These are phyloP conservation scores for Aspergillus candidus DNA, from an alignment of 2,329 filamentous ascomycete species.

Conservation along the genomic window DNA sequence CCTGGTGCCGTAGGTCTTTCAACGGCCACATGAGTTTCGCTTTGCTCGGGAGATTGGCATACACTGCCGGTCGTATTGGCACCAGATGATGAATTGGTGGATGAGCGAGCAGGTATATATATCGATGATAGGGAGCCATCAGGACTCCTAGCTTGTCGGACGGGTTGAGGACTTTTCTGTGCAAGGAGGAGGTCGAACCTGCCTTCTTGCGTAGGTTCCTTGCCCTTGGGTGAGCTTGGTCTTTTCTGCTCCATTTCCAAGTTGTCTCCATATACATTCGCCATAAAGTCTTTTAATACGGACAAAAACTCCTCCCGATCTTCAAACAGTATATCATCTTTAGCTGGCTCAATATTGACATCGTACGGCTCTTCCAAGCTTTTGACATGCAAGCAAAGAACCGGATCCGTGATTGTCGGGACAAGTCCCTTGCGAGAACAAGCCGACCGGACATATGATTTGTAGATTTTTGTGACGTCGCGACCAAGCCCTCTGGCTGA, in stretches of 20 bases:
- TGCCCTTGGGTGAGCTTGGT: slow-evolving; percentile 1
- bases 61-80: background rate
- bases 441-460: slow-evolving; percentile 41
- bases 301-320: slow-evolving; percentile 40
- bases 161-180: slow-evolving; percentile 9
- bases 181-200: slow-evolving; percentile 19
- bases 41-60: too few relatives aligned
- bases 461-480: slow-evolving; percentile 48
- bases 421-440: slow-evolving; percentile 14
- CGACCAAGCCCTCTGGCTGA: slow-evolving; percentile 46
- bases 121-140: background rate
- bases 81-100: background rate
- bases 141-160: background rate
- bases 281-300: slow-evolving; percentile 36
- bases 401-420: slow-evolving; percentile 44
- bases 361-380: slow-evolving; percentile 54
- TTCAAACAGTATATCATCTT: slow-evolving; percentile 57
- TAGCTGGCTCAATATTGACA: slow-evolving; percentile 57
- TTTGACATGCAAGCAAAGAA: slow-evolving; percentile 49
- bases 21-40: background rate
- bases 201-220: slow-evolving; percentile 1
- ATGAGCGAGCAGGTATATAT: background rate
- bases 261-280: slow-evolving; percentile 10
- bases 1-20: background rate
- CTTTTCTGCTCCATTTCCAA: background rate